A percentile compares a stretch with the other conserved stretches of the same genome.
phyloP scores from a whole-genome alignment of 352 stramenopile genomes.

The Pythium dissotocum region DNA sequence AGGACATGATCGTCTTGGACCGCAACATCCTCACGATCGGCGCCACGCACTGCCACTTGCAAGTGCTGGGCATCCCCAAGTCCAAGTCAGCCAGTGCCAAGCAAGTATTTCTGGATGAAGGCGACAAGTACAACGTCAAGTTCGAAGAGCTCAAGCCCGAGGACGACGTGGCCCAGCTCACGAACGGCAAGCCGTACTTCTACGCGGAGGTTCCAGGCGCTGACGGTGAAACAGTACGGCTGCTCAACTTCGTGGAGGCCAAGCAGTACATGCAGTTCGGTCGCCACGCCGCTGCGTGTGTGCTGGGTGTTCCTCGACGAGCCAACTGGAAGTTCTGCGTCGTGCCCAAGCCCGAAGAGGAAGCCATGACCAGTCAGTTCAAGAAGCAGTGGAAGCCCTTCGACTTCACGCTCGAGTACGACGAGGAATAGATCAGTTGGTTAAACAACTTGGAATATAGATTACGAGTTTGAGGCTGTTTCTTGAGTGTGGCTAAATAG shows the following conservation, averaged over 20 bases:
- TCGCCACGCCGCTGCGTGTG: slow-evolving; percentile 56
- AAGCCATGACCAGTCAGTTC: slow-evolving; percentile 64
- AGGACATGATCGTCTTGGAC: slow-evolving; percentile 77
- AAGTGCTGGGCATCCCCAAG: slow-evolving; percentile 67
- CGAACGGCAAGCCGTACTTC: slow-evolving; percentile 55
- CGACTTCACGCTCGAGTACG: slow-evolving; percentile 66
- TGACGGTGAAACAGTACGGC: slow-evolving; percentile 33
- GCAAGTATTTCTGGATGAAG: slow-evolving; percentile 61
- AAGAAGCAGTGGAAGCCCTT: slow-evolving; percentile 66
- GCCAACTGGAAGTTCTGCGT: slow-evolving; percentile 87
- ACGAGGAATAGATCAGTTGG: slow-evolving; percentile 22
- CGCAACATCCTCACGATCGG: slow-evolving; percentile 76
- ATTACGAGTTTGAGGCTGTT: neutral
- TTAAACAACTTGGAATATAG: neutral
- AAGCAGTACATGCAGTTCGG: slow-evolving; percentile 88
- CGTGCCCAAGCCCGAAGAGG: slow-evolving; percentile 68
- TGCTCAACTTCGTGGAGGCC: slow-evolving; percentile 66
- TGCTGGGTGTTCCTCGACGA: slow-evolving; percentile 63
- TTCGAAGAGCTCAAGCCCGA: slow-evolving; percentile 50
- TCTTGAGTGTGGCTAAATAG: neutral
- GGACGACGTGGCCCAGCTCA: slow-evolving; percentile 40
- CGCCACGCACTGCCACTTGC: slow-evolving; percentile 74
- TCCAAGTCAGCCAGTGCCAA: slow-evolving; percentile 36
- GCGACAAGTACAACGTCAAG: slow-evolving; percentile 72
- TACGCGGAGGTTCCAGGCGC: slow-evolving; percentile 65